Evolutionary conservation across 2,329 filamentous ascomycete species (phyloP).

Genomic region (Epichloe gansuensis): DNA sequence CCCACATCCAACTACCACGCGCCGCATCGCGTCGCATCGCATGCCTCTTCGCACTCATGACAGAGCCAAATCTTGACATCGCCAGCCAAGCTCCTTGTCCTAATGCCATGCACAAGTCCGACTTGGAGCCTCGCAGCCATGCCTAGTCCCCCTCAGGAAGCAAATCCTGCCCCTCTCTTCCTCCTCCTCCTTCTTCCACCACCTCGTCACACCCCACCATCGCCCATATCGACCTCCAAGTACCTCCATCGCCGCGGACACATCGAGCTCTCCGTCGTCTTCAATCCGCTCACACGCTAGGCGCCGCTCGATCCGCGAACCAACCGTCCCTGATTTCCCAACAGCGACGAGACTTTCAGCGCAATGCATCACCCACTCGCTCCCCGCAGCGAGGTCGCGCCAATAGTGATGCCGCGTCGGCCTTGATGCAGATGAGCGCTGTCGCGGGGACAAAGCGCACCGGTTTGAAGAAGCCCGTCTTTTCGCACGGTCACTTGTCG

Average conservation of each 20-base stretch:
- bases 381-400: conserved; percentile 50
- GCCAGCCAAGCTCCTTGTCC: background rate
- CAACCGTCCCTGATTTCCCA: conserved; percentile 50
- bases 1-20: background rate
- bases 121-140: conserved; percentile 1
- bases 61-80: background rate
- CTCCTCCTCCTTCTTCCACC: background rate
- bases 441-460: conserved; percentile 23
- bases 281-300: conserved; percentile 62
- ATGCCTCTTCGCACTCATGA: background rate
- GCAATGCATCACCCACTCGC: conserved; percentile 24
- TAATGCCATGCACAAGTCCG: background rate
- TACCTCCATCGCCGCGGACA: conserved; percentile 50
- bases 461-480: conserved; percentile 31
- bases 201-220: conserved; percentile 1
- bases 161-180: background rate
- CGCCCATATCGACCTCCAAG: conserved; percentile 32
- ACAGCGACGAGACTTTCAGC: conserved; percentile 40
- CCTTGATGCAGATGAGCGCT: conserved; percentile 25
- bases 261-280: conserved; percentile 59
- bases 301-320: conserved; percentile 35
- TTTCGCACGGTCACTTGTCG: conserved; percentile 43
- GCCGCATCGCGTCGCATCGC: background rate
- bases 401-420: conserved; percentile 56
- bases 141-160: conserved; percentile 8